phyloP scores from a whole-genome alignment of 2,329 filamentous ascomycete species.

The Capronia americana region DNA sequence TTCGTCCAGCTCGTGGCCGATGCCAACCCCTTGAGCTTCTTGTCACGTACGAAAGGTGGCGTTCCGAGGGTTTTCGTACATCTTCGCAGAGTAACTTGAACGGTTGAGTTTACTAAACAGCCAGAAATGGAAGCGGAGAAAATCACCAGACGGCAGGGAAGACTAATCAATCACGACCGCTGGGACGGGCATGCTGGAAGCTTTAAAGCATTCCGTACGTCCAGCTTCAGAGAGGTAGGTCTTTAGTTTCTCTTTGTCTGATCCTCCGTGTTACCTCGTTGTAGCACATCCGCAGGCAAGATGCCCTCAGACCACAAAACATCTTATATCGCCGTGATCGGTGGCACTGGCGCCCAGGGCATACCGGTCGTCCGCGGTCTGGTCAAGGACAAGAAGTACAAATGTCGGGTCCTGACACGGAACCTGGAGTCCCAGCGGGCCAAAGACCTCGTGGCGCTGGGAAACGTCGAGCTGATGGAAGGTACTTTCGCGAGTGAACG shows the following conservation, averaged over 20 bases:
- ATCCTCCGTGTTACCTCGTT: neutral
- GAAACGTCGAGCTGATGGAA: slow-evolving; percentile 55
- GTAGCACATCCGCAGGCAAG: slow-evolving; percentile 5
- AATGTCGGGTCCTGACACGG: slow-evolving; percentile 57
- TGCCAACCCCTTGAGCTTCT: neutral
- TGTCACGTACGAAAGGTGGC: neutral
- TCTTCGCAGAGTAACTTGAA: neutral
- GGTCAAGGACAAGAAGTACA: slow-evolving; percentile 48
- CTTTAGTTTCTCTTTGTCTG: neutral
- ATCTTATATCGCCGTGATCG: slow-evolving; percentile 48
- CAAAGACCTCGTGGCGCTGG: slow-evolving; percentile 50
- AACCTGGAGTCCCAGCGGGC: slow-evolving; percentile 52
- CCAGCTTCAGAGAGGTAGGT: neutral
- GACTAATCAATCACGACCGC: slow-evolving; percentile 20
- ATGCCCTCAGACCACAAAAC: slow-evolving; percentile 33
- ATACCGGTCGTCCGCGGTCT: slow-evolving; percentile 55
- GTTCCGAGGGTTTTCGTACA: neutral
- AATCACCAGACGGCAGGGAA: neutral
- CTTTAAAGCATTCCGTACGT: slow-evolving; percentile 6
- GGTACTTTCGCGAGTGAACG: slow-evolving; percentile 58
- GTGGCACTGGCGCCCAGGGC: slow-evolving; percentile 61
- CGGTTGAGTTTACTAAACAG: slow-evolving; percentile 8
- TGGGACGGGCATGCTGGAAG: neutral
- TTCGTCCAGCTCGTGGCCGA: neutral
- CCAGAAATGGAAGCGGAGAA: neutral